Percentiles rank a stretch among this genome's conserved stretches.
These are phyloP conservation scores for Arthrobotrys megalospora DNA, from an alignment of 2,329 filamentous ascomycete genomes.

Conservation along the genomic window DNA sequence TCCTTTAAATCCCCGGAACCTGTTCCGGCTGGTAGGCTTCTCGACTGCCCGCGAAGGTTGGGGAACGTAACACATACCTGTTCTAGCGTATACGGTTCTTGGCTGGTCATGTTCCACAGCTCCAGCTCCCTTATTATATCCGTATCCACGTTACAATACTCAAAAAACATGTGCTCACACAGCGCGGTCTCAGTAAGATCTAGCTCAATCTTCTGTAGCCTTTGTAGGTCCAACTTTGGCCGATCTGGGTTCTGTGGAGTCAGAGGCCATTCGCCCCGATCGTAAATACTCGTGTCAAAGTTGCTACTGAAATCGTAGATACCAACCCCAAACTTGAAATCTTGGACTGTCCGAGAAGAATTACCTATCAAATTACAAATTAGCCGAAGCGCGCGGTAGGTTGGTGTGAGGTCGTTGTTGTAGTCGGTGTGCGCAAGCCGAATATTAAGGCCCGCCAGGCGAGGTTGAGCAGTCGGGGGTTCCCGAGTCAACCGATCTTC, in stretches of 20 bases:
- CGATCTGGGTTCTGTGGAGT: background rate
- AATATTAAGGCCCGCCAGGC: background rate
- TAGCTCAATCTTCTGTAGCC: background rate
- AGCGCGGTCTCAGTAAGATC: background rate
- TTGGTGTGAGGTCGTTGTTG: background rate
- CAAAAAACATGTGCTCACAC: background rate
- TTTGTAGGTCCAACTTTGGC: background rate
- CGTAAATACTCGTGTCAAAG: background rate
- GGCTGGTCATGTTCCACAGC: background rate
- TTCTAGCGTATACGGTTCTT: background rate
- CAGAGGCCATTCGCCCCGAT: background rate
- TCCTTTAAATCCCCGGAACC: too few relatives aligned
- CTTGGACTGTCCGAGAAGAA: background rate
- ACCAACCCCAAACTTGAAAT: background rate
- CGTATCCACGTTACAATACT: background rate
- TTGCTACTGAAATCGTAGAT: background rate
- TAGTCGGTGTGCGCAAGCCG: background rate
- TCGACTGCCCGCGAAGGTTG: background rate
- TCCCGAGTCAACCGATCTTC: background rate
- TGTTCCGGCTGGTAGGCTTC: background rate
- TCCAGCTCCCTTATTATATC: background rate
- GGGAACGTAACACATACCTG: background rate
- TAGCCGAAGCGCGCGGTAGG: background rate
- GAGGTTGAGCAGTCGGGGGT: background rate
- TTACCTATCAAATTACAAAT: background rate